These are phyloP conservation scores for Lactuca sativa DNA, from an alignment of 129 eudicot genomes.

Conservation along the genomic window DNA sequence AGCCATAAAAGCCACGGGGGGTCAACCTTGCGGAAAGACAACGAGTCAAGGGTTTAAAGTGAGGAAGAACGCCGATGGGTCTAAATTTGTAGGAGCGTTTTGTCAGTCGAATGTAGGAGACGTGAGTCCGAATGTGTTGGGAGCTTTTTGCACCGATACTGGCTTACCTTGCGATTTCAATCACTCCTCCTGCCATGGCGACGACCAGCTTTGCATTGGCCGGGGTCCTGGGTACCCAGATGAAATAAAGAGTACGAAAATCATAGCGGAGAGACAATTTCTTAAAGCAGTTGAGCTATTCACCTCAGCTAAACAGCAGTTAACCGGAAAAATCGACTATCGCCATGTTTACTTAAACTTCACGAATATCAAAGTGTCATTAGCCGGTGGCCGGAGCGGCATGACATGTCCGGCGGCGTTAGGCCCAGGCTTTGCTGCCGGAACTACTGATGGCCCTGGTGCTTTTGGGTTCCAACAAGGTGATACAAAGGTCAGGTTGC, in stretches of 20 bases:
- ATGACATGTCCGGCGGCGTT: conserved; percentile 74
- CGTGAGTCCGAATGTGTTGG: conserved; percentile 72
- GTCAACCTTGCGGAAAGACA: conserved; percentile 48
- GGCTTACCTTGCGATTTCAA: conserved; percentile 66
- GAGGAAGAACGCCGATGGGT: conserved; percentile 39
- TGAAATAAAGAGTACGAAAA: conserved; percentile 63
- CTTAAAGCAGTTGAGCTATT: conserved; percentile 54
- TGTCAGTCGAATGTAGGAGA: conserved; percentile 79
- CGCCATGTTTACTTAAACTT: conserved; percentile 48
- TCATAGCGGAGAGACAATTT: conserved; percentile 68
- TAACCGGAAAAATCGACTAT: conserved; percentile 60
- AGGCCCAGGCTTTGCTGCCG: conserved; percentile 76
- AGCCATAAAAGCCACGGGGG: conserved; percentile 57
- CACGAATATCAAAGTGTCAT: conserved; percentile 45
- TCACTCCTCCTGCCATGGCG: conserved; percentile 62
- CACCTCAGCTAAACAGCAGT: conserved; percentile 46
- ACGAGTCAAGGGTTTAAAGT: conserved; percentile 57
- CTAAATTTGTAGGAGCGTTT: conserved; percentile 57
- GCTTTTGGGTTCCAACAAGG: conserved; percentile 79
- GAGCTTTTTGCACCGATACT: conserved; percentile 60
- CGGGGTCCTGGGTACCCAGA: conserved; percentile 71
- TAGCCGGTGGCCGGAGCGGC: conserved; percentile 38
- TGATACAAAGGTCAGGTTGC: conserved; percentile 48
- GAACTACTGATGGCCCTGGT: conserved; percentile 86
- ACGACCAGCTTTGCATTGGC: conserved; percentile 60